Evolutionary conservation across 2,329 filamentous ascomycete genomes (phyloP).

Genomic region (Xylariaceae sp.): DNA sequence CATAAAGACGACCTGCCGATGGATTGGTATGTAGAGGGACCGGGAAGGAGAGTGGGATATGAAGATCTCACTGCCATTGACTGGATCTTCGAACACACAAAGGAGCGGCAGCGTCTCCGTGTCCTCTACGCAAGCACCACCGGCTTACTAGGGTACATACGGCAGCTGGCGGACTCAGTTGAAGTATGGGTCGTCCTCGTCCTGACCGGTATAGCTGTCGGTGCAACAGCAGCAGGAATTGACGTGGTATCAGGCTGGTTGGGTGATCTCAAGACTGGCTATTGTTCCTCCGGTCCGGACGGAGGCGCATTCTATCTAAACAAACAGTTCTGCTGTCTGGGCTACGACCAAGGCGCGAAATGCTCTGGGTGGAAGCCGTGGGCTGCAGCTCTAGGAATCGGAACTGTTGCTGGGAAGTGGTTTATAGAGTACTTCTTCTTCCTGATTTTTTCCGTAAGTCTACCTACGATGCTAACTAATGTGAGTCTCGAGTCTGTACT

Average conservation of each 20-base stretch:
- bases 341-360: slow-evolving; percentile 74
- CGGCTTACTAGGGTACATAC: slow-evolving; percentile 67
- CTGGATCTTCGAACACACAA: slow-evolving; percentile 99
- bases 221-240: slow-evolving; percentile 79
- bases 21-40: slow-evolving; percentile 90
- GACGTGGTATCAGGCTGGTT: slow-evolving; percentile 91
- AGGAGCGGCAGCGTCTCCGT: slow-evolving; percentile 84
- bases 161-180: slow-evolving; percentile 72
- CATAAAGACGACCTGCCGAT: slow-evolving; percentile 46
- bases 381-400: slow-evolving; percentile 67
- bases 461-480: neutral
- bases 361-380: slow-evolving; percentile 86
- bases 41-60: slow-evolving; percentile 85
- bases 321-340: slow-evolving; percentile 87
- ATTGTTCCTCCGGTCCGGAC: slow-evolving; percentile 68
- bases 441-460: slow-evolving; percentile 69
- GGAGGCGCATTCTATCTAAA: slow-evolving; percentile 89
- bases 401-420: slow-evolving; percentile 65
- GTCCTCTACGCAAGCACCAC: slow-evolving; percentile 63
- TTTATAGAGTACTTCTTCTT: slow-evolving; percentile 85
- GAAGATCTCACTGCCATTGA: slow-evolving; percentile 96
- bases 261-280: slow-evolving; percentile 84
- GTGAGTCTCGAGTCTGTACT: slow-evolving; percentile 6
- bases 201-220: slow-evolving; percentile 76
- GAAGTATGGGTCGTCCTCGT: slow-evolving; percentile 91